Evolutionary conservation across 768 basidiomycete species (phyloP).

Genomic region (Boletus speciosus): DNA sequence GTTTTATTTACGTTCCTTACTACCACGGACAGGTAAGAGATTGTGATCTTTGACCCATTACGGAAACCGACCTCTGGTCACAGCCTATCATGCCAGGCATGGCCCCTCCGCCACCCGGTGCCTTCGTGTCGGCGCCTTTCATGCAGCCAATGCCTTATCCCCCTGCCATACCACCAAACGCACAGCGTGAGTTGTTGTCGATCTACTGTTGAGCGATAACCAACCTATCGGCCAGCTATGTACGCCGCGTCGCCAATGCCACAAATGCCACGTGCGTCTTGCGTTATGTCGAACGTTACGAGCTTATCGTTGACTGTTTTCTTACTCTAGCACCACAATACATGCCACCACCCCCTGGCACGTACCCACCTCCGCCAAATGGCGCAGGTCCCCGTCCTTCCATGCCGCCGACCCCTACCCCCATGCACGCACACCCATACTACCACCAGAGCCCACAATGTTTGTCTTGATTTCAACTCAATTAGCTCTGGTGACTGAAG

Average conservation of each 20-base stretch:
- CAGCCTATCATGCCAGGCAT: conserved; percentile 86
- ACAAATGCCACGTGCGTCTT: conserved; percentile 78
- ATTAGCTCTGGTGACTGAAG: conserved; percentile 26
- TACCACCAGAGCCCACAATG: conserved; percentile 89
- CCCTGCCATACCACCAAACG: conserved; percentile 74
- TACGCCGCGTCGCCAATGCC: conserved; percentile 79
- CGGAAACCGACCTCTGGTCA: conserved; percentile 1
- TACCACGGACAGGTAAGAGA: conserved; percentile 71
- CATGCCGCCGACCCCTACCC: conserved; percentile 90
- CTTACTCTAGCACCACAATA: conserved; percentile 58
- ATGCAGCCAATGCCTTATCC: conserved; percentile 88
- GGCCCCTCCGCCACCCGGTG: conserved; percentile 74
- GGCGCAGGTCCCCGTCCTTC: conserved; percentile 77
- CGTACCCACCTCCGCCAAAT: conserved; percentile 76
- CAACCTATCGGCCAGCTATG: conserved; percentile 52
- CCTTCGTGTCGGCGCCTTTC: conserved; percentile 76
- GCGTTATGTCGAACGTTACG: background rate
- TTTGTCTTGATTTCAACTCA: conserved; percentile 36
- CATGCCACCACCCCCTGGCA: conserved; percentile 75
- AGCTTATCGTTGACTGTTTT: conserved; percentile 4
- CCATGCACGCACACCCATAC: conserved; percentile 80
- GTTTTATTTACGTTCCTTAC: conserved; percentile 75
- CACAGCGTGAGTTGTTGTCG: conserved; percentile 37
- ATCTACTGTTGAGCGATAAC: background rate
- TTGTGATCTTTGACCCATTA: background rate